Evolutionary conservation across 805 yeast species (phyloP).

Genomic region (Ogataea nitratoaversa): DNA sequence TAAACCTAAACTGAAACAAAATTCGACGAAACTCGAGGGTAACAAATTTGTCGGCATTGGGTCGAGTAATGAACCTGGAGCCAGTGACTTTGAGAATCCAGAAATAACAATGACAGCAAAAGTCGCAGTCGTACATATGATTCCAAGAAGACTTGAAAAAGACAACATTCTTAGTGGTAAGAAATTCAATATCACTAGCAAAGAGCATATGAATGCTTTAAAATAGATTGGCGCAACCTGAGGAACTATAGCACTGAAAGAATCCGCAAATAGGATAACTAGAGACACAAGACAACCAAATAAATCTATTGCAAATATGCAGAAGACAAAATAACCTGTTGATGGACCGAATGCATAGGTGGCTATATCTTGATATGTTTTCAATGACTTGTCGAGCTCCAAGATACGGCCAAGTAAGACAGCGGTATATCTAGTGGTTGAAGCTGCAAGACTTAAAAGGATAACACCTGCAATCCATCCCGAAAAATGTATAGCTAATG

Average conservation of each 20-base stretch:
- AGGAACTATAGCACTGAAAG: constrained; percentile 48
- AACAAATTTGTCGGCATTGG: constrained; percentile 64
- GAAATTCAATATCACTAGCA: constrained; percentile 48
- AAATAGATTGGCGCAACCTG: constrained; percentile 35
- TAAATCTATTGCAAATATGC: constrained; percentile 51
- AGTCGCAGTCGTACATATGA: constrained; percentile 62
- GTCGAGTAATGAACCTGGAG: constrained; percentile 72
- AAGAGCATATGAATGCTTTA: constrained; percentile 36
- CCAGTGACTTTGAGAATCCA: constrained; percentile 53
- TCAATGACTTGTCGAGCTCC: constrained; percentile 33
- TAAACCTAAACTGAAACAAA: constrained; percentile 60
- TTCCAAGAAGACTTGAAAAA: constrained; percentile 65
- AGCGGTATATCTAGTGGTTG: constrained; percentile 52
- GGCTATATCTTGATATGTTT: constrained; percentile 61
- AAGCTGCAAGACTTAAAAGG: constrained; percentile 40
- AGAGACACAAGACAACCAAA: constrained; percentile 58
- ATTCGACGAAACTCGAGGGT: constrained; percentile 51
- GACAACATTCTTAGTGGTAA: constrained; percentile 73
- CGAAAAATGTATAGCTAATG: constrained; percentile 61
- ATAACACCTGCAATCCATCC: constrained; percentile 60
- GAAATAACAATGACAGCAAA: constrained; percentile 54
- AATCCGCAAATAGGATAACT: constrained; percentile 57
- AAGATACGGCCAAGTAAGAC: constrained; percentile 49
- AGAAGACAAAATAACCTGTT: constrained; percentile 41
- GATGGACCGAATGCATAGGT: constrained; percentile 42